Conservation (phyloP, 202 grass and related monocot genomes). For the Schoenoplectus tabernaemontani region DNA sequence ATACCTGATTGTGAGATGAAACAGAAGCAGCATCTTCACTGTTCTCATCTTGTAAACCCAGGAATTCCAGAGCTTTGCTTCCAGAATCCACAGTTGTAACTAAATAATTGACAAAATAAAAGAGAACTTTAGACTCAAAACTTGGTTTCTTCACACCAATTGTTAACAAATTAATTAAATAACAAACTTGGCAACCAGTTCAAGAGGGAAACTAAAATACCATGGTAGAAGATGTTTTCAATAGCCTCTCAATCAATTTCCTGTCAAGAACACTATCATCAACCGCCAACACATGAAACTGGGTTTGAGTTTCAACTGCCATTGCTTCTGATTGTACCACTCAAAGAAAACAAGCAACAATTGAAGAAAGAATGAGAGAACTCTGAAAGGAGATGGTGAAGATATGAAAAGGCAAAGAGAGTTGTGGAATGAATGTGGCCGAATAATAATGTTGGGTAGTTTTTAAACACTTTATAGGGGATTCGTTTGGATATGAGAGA, state of each 20-base stretch:
- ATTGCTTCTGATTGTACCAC: conserved; percentile 12
- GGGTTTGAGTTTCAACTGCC: conserved; percentile 39
- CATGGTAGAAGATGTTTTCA: conserved; percentile 93
- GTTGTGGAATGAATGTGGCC: conserved; percentile 15
- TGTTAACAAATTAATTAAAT: not conserved
- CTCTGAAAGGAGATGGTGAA: not conserved
- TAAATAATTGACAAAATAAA: conserved; percentile 7
- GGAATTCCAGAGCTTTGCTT: conserved; percentile 70
- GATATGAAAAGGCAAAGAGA: conserved; percentile 16
- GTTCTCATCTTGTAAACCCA: conserved; percentile 48
- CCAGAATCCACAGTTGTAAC: conserved; percentile 95
- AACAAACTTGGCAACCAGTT: not conserved
- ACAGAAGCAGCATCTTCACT: conserved; percentile 19
- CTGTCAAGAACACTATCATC: conserved; percentile 85
- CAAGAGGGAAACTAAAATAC: not conserved
- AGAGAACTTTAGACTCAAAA: conserved; percentile 9
- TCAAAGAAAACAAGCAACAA: conserved; percentile 1
- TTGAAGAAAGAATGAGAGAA: not conserved
- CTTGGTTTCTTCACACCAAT: not conserved
- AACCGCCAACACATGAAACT: conserved; percentile 83
- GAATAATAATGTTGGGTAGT: conserved; percentile 17
- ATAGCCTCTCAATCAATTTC: conserved; percentile 94
- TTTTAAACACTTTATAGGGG: conserved; percentile 20
- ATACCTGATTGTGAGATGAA: conserved; percentile 45
- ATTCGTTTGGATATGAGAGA: conserved; percentile 24